Base-by-base conservation (phyloP, 2,329 filamentous ascomycete species). In the Calonectria hongkongensis region DNA sequence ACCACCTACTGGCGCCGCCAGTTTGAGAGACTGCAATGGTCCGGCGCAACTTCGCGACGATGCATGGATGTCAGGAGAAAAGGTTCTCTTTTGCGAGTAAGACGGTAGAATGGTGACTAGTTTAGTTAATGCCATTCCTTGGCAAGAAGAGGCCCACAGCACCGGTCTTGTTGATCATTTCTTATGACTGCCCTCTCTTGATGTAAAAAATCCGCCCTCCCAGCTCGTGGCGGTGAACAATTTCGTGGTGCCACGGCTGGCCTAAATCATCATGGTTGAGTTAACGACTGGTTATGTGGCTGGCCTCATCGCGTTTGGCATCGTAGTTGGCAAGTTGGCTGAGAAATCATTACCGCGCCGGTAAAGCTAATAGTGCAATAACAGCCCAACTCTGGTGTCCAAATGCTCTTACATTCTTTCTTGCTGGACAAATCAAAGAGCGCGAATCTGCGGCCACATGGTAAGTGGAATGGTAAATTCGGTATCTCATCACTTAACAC, bases 371-470 rank as follows among this genome's bases (percentile, higher is more conserved):
- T 30, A 18, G 28, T 16, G 13, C 13, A 63, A 62, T 16, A 36
- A 50, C 27, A 71, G 72, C 68, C 28, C 68, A 63, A 27, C 45
- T 72, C 50, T 73, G 68, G 64, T 72, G 68, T 18, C 68, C 72
- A 27, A 68, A 62, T 28, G 33, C 50, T 13, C 56, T 71, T 12
- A 41, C 64, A 3, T 73, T 68, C n/a, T 56, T 73, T 45, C 50
- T 73, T 27, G 50, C 58, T 3, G 64, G 68, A 18, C 48, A 65
- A 50, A 43, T 73, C 25, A 27, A 51, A 16, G 65, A 73, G 68
- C 41, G 56, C 4, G 72, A 65, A 56, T 65, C 68, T 10, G 72
- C 58, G 27, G 58, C 68, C 21, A 72, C 68, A 48, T 71, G 71
- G 71, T 73, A n/a, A 30, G 56, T 18, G 21, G 21, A 4, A 13